Conservation (phyloP, 73 alveolate genomes). For the Paramecium sonneborni region DNA sequence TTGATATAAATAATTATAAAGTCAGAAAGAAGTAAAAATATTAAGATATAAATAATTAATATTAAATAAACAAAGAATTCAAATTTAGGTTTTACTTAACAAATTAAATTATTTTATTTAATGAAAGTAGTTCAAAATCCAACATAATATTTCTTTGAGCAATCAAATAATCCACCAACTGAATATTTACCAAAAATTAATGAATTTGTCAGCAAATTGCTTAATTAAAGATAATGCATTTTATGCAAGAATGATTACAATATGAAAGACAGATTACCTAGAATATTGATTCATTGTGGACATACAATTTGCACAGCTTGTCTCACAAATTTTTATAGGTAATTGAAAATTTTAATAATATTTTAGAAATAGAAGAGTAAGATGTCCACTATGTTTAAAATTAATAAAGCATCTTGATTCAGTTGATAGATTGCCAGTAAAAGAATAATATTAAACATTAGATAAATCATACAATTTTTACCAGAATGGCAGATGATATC, state of each 20-base stretch:
- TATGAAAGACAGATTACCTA: slow-evolving; percentile 90
- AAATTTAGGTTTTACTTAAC: not conserved
- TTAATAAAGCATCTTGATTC: slow-evolving; percentile 90
- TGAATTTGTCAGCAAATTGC: slow-evolving; percentile 54
- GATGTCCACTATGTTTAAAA: slow-evolving; percentile 95
- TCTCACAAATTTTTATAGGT: slow-evolving; percentile 82
- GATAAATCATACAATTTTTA: slow-evolving; percentile 69
- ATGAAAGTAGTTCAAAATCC: slow-evolving; percentile 64
- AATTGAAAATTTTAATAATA: slow-evolving; percentile 57
- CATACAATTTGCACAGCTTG: slow-evolving; percentile 96
- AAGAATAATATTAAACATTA: slow-evolving; percentile 47
- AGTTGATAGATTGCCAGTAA: slow-evolving; percentile 93
- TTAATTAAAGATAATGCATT: slow-evolving; percentile 79
- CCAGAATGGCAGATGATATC: slow-evolving; percentile 58
- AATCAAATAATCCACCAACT: slow-evolving; percentile 56
- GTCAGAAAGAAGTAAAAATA: not conserved
- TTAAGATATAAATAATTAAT: not conserved
- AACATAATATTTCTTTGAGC: slow-evolving; percentile 61
- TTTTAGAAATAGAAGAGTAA: slow-evolving; percentile 82
- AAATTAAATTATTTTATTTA: slow-evolving; percentile 1
- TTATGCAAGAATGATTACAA: slow-evolving; percentile 90
- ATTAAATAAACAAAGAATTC: not conserved
- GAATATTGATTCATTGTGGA: slow-evolving; percentile 95
- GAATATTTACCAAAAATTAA: slow-evolving; percentile 55
- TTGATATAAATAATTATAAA: too few relatives aligned